These are phyloP conservation scores for Calonectria honghensis DNA, from an alignment of 2,329 filamentous ascomycete genomes.

Conservation along the genomic window DNA sequence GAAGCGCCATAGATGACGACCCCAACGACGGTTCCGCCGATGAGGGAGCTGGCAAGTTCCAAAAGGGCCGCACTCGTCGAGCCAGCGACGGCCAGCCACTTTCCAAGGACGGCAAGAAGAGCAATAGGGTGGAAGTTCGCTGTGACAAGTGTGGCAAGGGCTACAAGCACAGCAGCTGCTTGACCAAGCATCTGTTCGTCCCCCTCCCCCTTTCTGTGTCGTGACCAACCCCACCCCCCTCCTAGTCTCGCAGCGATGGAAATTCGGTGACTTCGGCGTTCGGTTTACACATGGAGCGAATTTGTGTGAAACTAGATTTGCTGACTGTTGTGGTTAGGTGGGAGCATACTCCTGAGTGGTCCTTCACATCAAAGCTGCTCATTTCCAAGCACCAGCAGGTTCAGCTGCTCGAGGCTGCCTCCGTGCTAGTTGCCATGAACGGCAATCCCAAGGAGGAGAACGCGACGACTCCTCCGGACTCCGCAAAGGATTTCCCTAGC, in stretches of 20 bases:
- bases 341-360: constrained; percentile 99
- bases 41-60: constrained; percentile 69
- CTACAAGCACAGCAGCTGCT: constrained; percentile 99
- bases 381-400: constrained; percentile 99
- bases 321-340: constrained; percentile 77
- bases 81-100: constrained; percentile 93
- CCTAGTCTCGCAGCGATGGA: constrained; percentile 48
- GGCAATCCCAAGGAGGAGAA: constrained; percentile 66
- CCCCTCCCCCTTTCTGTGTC: constrained; percentile 72
- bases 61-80: constrained; percentile 72
- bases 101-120: constrained; percentile 88
- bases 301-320: constrained; percentile 50
- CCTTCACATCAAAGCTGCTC: constrained; percentile 95
- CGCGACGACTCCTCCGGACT: constrained; percentile 78
- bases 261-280: constrained; percentile 42
- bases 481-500: constrained; percentile 81
- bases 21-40: constrained; percentile 75
- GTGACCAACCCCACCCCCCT: constrained; percentile 60
- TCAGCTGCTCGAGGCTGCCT: constrained; percentile 95
- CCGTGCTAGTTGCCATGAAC: constrained; percentile 96
- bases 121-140: constrained; percentile 88
- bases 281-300: constrained; percentile 30
- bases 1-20: constrained; percentile 82
- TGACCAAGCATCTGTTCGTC: constrained; percentile 99
- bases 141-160: constrained; percentile 99